Evolutionary conservation across 148 eudicot species (phyloP), one percentile per base, ranked within the genome.

Genomic region (Vaccinium macrocarpon): DNA sequence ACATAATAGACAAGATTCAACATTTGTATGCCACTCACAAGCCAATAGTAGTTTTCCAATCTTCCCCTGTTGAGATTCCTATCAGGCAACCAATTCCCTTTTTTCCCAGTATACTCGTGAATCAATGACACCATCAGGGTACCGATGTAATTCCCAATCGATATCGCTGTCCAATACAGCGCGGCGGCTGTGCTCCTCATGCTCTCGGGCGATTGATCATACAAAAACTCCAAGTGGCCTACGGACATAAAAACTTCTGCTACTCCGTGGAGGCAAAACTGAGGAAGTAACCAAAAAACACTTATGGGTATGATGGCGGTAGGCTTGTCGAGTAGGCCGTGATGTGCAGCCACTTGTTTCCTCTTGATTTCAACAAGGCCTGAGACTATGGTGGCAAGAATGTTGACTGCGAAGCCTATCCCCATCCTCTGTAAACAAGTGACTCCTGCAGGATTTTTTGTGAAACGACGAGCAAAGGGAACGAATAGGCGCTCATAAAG

Each of bases 391-490:
- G 89, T 90, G 12, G 89, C 90, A 32, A 92, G 66, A 21, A 91
- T 91, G 88, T 86, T 85, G 32, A 92, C 61, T 9, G 19, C 52
- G 49, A 87, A 85, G 14, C 94, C 94, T 2, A 92, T 90, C 50
- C 95, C 95, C 85, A 90, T 91, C 75, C 95, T 85, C 79, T 91
- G 93, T n/a, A 92, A 82, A 84, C 84, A 81, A 1, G 92, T 90
- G 84, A 92, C 84, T 1, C 95, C 95, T 2, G 82, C 23, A 4
- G 88, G 93, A n/a, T 91, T 91, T 46, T 76, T 76, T 1, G 93
- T 92, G 88, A 90, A 82, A 12, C 82, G 51, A 2, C 89, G 85
- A 19, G 89, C 91, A 55, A 92, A 21, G 80, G 93, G 95, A 76
- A 92, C 90, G 18, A 92, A 83, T 18, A 88, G 52, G 14, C 95